Evolutionary conservation across 768 basidiomycete species (phyloP), one percentile per base, ranked within the genome.

Genomic region (Pleurotus tuber-regium): DNA sequence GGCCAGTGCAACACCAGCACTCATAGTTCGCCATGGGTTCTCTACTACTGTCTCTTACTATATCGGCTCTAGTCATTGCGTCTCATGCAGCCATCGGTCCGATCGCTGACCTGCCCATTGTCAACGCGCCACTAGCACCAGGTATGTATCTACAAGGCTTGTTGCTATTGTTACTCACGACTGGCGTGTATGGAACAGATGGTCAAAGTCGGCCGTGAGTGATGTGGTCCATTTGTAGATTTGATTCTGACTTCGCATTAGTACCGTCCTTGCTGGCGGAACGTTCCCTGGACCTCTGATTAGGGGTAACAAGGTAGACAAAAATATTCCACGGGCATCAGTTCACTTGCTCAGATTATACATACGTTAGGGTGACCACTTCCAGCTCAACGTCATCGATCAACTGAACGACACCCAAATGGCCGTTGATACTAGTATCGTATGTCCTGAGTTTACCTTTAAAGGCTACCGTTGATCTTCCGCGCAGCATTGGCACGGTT

Each of bases 401-500:
- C 10, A 54, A 19, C 65, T 78, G 16, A 61, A 55, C 2, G 73
- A 80, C 38, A 63, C 66, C 3, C 59, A 69, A 1, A 75, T 79
- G 76, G 33, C 61, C 16, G 56, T 44, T 29, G 63, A 57, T 8
- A 70, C 68, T 1, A 66, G 61, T 38, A 68, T 70, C 30, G 70
- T 69, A 28, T n/a, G 68, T 7, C 8, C 76, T 10, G 16, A 39
- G 69, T 41, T 29, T 19, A 9, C n/a, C 24, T 19, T 21, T 19
- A n/a, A 28, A 21, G 16, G 19, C 16, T 48, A 8, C 35, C 14
- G 14, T 16, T 31, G 19, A 11, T 16, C 12, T 18, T 12, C 23
- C 18, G 7, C 29, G 6, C 36, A 72, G 71, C 80, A 82, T 54
- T 82, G 78, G 78, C 80, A 82, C 56, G 80, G 80, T 2, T 56